Conservation (phyloP, 345 rosid species). For the Syzygium aqueum region DNA sequence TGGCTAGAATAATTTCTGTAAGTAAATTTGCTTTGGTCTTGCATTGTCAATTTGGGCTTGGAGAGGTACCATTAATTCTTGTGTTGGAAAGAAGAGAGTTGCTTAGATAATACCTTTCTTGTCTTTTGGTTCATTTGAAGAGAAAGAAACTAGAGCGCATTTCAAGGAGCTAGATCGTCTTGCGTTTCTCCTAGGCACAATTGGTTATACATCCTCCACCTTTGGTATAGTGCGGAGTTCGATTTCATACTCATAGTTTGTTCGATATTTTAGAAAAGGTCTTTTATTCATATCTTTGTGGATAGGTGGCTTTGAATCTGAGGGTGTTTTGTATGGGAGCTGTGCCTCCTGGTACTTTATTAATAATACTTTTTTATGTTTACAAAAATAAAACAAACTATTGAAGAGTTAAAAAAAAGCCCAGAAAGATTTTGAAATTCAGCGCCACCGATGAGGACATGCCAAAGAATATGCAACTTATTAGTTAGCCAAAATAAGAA, state of each 20-base stretch:
- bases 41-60: background rate
- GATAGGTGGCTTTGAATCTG: background rate
- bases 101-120: background rate
- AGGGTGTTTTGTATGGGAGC: background rate
- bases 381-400: background rate
- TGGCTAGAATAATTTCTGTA: conserved; percentile 43
- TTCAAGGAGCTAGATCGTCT: background rate
- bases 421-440: background rate
- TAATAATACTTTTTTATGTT: background rate
- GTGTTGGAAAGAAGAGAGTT: background rate
- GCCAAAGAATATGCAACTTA: background rate
- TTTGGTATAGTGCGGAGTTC: background rate
- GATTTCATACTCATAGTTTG: background rate
- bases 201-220: background rate
- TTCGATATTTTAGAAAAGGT: background rate
- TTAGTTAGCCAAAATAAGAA: background rate
- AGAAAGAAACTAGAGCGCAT: background rate
- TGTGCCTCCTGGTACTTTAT: background rate
- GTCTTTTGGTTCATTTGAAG: background rate
- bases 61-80: background rate
- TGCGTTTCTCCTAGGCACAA: background rate
- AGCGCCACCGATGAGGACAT: background rate
- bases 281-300: background rate
- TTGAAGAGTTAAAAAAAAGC: background rate
- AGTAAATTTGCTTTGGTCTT: background rate